These are phyloP conservation scores for Penicillium chermesinum DNA, from an alignment of 495 filamentous ascomycete genomes.

Conservation along the genomic window DNA sequence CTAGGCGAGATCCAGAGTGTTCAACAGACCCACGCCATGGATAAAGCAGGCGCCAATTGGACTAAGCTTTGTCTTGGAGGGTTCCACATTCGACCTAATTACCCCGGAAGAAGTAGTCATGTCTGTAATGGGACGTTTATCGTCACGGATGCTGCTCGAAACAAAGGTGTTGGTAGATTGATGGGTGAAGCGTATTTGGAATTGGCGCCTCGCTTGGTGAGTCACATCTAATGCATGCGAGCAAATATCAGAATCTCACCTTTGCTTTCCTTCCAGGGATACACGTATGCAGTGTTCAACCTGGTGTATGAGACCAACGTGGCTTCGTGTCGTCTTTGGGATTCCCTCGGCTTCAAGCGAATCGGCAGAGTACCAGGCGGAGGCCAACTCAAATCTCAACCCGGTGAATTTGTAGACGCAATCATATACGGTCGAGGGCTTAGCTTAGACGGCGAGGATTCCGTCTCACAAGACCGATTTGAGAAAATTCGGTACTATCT, in stretches of 20 bases:
- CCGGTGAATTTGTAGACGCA: slow-evolving; percentile 79
- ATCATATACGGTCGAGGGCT: slow-evolving; percentile 95
- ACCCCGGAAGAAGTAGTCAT: slow-evolving; percentile 92
- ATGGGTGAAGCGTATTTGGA: slow-evolving; percentile 95
- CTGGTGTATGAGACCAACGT: slow-evolving; percentile 97
- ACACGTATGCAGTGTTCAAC: slow-evolving; percentile 96
- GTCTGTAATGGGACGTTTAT: slow-evolving; percentile 95
- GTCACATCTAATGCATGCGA: slow-evolving; percentile 19
- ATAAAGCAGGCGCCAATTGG: slow-evolving; percentile 65
- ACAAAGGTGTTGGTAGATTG: slow-evolving; percentile 81
- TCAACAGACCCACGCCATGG: slow-evolving; percentile 54
- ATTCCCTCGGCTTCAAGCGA: slow-evolving; percentile 94
- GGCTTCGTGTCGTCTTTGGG: slow-evolving; percentile 93
- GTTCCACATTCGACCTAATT: slow-evolving; percentile 97
- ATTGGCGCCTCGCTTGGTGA: slow-evolving; percentile 82
- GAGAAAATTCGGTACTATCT: slow-evolving; percentile 98
- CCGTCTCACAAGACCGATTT: slow-evolving; percentile 92
- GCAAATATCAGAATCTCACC: background rate
- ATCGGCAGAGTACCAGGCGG: slow-evolving; percentile 88
- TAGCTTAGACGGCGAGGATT: slow-evolving; percentile 71
- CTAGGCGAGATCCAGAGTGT: slow-evolving; percentile 70
- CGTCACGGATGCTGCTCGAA: slow-evolving; percentile 83
- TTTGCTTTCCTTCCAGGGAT: slow-evolving; percentile 52
- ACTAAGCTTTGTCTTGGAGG: slow-evolving; percentile 80
- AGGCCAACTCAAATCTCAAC: slow-evolving; percentile 76